phyloP scores from a whole-genome alignment of 176 grass and related monocot genomes.

The Carex cristatella region DNA sequence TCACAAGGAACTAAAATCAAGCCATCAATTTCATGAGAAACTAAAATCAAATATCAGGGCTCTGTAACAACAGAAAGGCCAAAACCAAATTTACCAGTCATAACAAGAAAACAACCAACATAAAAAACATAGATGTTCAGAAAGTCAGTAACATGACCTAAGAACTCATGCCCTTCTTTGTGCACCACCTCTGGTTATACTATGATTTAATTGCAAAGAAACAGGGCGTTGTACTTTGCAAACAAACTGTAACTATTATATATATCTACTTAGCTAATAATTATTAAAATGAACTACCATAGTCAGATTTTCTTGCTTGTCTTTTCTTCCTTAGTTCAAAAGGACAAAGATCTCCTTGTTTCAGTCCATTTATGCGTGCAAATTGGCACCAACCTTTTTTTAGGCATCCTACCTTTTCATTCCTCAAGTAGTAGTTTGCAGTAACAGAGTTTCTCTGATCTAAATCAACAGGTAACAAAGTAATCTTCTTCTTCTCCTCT shows the following conservation, averaged over 20 bases:
- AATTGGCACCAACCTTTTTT: conserved; percentile 8
- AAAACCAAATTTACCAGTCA: too few species aligned
- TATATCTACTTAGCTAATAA: neutral
- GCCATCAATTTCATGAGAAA: too few species aligned
- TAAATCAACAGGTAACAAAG: conserved; percentile 1
- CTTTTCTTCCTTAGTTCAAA: conserved; percentile 10
- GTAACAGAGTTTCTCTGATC: neutral
- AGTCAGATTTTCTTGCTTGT: neutral
- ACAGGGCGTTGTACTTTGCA: too few species aligned
- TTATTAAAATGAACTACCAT: neutral
- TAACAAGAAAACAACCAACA: too few species aligned
- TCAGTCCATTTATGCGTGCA: conserved; percentile 1
- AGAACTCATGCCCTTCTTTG: too few species aligned
- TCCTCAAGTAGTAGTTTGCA: neutral
- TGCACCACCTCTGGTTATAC: too few species aligned
- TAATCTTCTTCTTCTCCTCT: neutral
- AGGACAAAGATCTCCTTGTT: conserved; percentile 5
- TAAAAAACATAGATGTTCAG: too few species aligned
- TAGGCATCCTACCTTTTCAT: neutral
- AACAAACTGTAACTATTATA: too few species aligned
- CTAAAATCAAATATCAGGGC: too few species aligned
- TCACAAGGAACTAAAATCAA: too few species aligned
- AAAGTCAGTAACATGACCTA: neutral
- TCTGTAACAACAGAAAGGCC: too few species aligned
- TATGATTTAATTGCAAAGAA: too few species aligned